Conservation (phyloP, 768 basidiomycete genomes). For the Russula sp. region DNA sequence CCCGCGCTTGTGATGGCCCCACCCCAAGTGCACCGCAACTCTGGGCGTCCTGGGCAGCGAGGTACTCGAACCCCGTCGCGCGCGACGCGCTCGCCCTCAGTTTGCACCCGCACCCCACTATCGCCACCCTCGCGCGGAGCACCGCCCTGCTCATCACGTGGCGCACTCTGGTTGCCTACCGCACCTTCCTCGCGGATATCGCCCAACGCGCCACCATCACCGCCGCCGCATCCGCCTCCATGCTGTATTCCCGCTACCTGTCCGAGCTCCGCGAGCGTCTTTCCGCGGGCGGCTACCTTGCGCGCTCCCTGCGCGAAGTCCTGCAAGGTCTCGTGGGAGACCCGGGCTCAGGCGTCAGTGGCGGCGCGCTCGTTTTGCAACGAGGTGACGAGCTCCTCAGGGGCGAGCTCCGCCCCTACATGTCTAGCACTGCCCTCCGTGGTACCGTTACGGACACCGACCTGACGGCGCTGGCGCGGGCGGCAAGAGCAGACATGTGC, state of each 20-base stretch:
- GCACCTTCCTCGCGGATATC: slow-evolving; percentile 3
- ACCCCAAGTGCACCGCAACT: background rate
- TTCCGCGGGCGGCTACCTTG: background rate
- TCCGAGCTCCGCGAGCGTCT: background rate
- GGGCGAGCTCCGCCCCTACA: background rate
- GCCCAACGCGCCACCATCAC: background rate
- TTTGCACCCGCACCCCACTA: background rate
- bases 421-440: background rate
- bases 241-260: background rate
- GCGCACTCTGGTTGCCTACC: slow-evolving; percentile 8
- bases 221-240: rapidly evolving
- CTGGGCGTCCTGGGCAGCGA: slow-evolving; percentile 3
- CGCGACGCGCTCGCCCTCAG: slow-evolving; percentile 3
- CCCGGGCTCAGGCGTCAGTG: background rate
- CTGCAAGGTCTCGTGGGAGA: background rate
- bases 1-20: slow-evolving; percentile 1
- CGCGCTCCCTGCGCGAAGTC: background rate
- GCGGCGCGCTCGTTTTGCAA: background rate
- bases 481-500: background rate
- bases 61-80: slow-evolving; percentile 5
- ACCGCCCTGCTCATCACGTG: slow-evolving; percentile 2
- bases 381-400: background rate
- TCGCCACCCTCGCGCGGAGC: slow-evolving; percentile 1
- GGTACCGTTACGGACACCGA: background rate
- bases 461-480: background rate